Percentiles rank a stretch among this genome's conserved stretches.
phyloP scores from a whole-genome alignment of 139 green algal species.

The Volvox reticuliferus region DNA sequence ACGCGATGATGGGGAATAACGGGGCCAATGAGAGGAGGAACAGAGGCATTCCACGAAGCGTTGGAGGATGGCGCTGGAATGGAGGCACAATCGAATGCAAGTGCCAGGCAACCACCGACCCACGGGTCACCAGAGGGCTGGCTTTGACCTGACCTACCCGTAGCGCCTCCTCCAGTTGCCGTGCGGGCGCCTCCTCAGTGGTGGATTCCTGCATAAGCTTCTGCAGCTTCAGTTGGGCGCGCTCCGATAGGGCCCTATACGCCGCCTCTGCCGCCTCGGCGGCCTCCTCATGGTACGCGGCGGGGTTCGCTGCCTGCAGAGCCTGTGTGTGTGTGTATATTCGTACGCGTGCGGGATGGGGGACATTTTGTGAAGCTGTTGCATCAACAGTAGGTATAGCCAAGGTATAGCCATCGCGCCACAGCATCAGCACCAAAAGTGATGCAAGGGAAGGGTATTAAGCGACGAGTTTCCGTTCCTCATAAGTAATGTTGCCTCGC shows the following conservation, averaged over 20 bases:
- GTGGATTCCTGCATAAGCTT: slow-evolving; percentile 1
- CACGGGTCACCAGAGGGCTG: too few relatives aligned
- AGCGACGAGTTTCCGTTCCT: too few relatives aligned
- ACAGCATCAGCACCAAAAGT: too few relatives aligned
- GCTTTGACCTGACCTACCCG: not conserved
- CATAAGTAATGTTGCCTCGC: too few relatives aligned
- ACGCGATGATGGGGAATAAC: not conserved
- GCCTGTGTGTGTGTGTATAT: slow-evolving; percentile 12
- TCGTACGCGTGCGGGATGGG: too few relatives aligned
- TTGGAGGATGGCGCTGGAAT: too few relatives aligned
- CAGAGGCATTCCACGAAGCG: not conserved
- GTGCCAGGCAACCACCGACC: too few relatives aligned
- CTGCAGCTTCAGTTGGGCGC: slow-evolving; percentile 5
- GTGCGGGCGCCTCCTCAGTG: slow-evolving; percentile 7
- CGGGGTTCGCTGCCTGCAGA: slow-evolving; percentile 35
- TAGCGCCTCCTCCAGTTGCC: slow-evolving; percentile 11
- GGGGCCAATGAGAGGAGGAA: not conserved
- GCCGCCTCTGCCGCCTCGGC: slow-evolving; percentile 37
- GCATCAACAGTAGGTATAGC: too few relatives aligned
- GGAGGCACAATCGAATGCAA: too few relatives aligned
- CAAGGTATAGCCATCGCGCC: too few relatives aligned
- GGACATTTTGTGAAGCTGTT: too few relatives aligned
- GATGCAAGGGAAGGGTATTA: too few relatives aligned
- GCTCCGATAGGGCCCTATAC: slow-evolving; percentile 24
- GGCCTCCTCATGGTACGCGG: slow-evolving; percentile 36